phyloP scores from a whole-genome alignment of 2,329 filamentous ascomycete genomes.

The Hypoxylon sp. region DNA sequence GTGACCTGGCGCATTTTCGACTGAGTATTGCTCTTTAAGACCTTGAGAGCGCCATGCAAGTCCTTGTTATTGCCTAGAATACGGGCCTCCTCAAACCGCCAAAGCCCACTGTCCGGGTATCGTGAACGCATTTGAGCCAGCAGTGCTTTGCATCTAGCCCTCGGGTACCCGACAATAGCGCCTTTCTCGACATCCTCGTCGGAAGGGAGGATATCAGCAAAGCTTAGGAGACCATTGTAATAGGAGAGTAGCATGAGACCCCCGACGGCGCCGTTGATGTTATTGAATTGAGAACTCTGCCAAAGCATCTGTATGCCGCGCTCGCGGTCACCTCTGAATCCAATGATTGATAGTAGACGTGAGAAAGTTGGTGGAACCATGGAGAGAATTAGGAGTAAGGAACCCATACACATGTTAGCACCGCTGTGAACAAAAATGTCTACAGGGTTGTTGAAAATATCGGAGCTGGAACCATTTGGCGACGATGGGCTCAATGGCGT shows the following conservation, averaged over 20 bases:
- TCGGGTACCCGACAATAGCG: slow-evolving; percentile 78
- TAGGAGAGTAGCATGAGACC: slow-evolving; percentile 85
- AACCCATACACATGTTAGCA: slow-evolving; percentile 89
- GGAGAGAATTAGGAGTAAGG: slow-evolving; percentile 88
- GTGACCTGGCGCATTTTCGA: slow-evolving; percentile 90
- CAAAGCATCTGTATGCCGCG: slow-evolving; percentile 89
- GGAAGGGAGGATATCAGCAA: slow-evolving; percentile 87
- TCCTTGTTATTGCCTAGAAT: slow-evolving; percentile 78
- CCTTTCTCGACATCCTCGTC: slow-evolving; percentile 69
- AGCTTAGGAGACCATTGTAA: slow-evolving; percentile 88
- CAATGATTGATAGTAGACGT: slow-evolving; percentile 88
- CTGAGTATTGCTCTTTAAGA: slow-evolving; percentile 72
- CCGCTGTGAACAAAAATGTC: slow-evolving; percentile 93
- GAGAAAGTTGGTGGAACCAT: slow-evolving; percentile 93
- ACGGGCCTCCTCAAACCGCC: slow-evolving; percentile 89
- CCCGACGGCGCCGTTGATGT: slow-evolving; percentile 93
- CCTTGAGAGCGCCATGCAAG: slow-evolving; percentile 76
- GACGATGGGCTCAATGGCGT: slow-evolving; percentile 13
- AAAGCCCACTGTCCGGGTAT: slow-evolving; percentile 87
- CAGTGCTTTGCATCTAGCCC: slow-evolving; percentile 75
- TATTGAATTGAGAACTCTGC: slow-evolving; percentile 87
- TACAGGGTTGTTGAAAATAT: slow-evolving; percentile 79
- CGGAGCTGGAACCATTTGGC: slow-evolving; percentile 65
- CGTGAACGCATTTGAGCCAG: slow-evolving; percentile 80
- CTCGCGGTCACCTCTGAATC: slow-evolving; percentile 90